These are phyloP conservation scores for Podaxis sp. DNA, from an alignment of 768 basidiomycete species.

Conservation along the genomic window DNA sequence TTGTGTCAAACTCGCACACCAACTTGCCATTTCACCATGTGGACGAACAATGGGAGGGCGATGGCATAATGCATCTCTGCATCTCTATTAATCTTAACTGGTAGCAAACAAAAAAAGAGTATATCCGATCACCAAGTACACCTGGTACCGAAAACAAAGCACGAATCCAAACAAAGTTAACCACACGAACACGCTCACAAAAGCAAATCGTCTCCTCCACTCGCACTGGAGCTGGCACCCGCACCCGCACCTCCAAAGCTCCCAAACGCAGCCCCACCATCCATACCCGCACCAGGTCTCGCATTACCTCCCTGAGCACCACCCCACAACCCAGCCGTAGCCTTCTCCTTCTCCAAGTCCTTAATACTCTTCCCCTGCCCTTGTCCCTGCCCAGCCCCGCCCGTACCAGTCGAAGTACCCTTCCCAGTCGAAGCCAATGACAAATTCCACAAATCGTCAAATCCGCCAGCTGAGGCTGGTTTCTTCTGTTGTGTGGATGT, in stretches of 20 bases:
- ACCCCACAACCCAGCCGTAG: constrained; percentile 81
- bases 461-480: constrained; percentile 40
- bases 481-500: constrained; percentile 32
- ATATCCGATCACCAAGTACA: too few relatives aligned
- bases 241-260: constrained; percentile 25
- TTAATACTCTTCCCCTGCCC: constrained; percentile 78
- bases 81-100: too few relatives aligned
- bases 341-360: constrained; percentile 88
- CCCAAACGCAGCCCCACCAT: constrained; percentile 25
- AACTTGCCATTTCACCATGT: too few relatives aligned
- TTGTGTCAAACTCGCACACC: too few relatives aligned
- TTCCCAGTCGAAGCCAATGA: constrained; percentile 59
- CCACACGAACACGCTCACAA: constrained; percentile 14
- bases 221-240: constrained; percentile 22
- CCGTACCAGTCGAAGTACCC: constrained; percentile 26
- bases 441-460: constrained; percentile 90
- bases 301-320: constrained; percentile 13
- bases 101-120: too few relatives aligned
- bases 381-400: constrained; percentile 29
- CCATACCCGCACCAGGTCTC: constrained; percentile 18
- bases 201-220: constrained; percentile 26
- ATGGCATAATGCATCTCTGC: too few relatives aligned
- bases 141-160: too few relatives aligned
- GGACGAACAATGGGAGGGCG: too few relatives aligned
- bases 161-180: too few relatives aligned